Conservation (phyloP, 2,329 filamentous ascomycete genomes). For the Pseudonectria buxi region DNA sequence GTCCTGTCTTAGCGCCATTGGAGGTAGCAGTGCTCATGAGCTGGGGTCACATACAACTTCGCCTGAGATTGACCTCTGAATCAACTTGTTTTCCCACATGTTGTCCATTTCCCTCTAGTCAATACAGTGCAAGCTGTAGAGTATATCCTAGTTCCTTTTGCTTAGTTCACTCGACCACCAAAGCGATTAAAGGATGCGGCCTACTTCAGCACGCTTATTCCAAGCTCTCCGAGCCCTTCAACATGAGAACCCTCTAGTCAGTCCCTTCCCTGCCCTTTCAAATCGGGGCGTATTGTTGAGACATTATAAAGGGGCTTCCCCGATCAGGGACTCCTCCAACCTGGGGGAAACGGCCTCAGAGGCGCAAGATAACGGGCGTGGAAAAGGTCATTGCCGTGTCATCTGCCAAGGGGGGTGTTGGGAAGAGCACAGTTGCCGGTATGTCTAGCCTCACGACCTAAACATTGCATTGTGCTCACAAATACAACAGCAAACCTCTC, state of each 20-base stretch:
- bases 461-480: not conserved
- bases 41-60: too few relatives aligned
- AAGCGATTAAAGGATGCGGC: slow-evolving; percentile 27
- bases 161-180: not conserved
- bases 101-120: too few relatives aligned
- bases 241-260: slow-evolving; percentile 86
- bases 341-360: slow-evolving; percentile 70
- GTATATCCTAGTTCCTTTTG: too few relatives aligned
- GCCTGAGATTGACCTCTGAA: too few relatives aligned
- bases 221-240: slow-evolving; percentile 23
- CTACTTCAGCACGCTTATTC: slow-evolving; percentile 31
- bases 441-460: slow-evolving; percentile 12
- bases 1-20: slow-evolving; percentile 1
- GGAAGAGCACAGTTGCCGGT: slow-evolving; percentile 91
- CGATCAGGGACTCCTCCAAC: slow-evolving; percentile 54
- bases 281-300: too few relatives aligned
- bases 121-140: too few relatives aligned
- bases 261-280: slow-evolving; percentile 11
- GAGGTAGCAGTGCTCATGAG: not conserved
- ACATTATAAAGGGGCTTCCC: slow-evolving; percentile 64
- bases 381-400: slow-evolving; percentile 93
- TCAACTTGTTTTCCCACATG: too few relatives aligned
- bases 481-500: slow-evolving; percentile 63
- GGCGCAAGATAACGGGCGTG: slow-evolving; percentile 75
- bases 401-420: slow-evolving; percentile 95